These are phyloP conservation scores for Solanum clarkiae DNA, from an alignment of 257 asterid genomes.

Conservation along the genomic window DNA sequence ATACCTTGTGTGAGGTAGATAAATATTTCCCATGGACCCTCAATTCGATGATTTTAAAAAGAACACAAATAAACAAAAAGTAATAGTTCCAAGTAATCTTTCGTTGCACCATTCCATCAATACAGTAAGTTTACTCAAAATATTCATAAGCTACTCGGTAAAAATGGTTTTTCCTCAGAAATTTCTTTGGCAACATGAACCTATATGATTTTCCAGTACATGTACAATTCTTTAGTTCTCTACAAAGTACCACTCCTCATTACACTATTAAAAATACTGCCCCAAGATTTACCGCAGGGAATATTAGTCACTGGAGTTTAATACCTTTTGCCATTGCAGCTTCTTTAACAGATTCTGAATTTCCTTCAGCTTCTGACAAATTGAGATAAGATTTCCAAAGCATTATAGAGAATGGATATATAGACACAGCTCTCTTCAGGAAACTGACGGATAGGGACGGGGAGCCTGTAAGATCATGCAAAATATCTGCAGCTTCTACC, in stretches of 20 bases:
- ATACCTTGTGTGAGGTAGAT: too few species aligned
- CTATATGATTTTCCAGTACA: neutral
- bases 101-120: neutral
- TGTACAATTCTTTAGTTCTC: neutral
- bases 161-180: neutral
- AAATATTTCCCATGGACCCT: too few species aligned
- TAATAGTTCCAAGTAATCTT: neutral
- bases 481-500: conserved; percentile 27
- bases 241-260: neutral
- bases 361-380: conserved; percentile 1
- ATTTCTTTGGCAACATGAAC: neutral
- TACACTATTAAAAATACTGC: neutral
- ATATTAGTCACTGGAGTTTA: conserved; percentile 7
- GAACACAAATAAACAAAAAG: too few species aligned
- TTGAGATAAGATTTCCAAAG: conserved; percentile 28
- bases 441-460: conserved; percentile 12
- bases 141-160: neutral
- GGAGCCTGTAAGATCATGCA: conserved; percentile 10
- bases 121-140: neutral
- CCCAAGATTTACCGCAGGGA: neutral
- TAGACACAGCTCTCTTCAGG: conserved; percentile 18
- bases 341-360: conserved; percentile 6
- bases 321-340: conserved; percentile 28
- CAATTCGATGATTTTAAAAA: too few species aligned
- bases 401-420: conserved; percentile 26